phyloP scores from a whole-genome alignment of 1,139 yeast genomes.

The Candida sanyaensis region DNA sequence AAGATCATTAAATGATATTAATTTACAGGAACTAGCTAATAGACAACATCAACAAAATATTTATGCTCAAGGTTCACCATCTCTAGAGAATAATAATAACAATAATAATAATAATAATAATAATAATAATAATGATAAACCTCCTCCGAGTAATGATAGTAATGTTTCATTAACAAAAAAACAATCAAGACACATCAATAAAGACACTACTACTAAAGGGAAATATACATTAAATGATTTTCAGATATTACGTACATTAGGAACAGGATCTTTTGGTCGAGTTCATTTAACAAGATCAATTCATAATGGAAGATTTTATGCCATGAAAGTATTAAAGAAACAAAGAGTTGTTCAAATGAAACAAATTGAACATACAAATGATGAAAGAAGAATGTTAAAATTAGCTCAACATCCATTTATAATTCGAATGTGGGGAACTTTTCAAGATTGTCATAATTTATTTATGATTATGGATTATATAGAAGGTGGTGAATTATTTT shows the following conservation, averaged over 20 bases:
- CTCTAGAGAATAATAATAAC: constrained; percentile 12
- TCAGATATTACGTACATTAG: constrained; percentile 86
- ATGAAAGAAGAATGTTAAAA: constrained; percentile 90
- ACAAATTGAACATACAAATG: constrained; percentile 96
- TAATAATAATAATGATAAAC: constrained; percentile 1
- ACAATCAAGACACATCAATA: constrained; percentile 21
- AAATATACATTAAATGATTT: constrained; percentile 85
- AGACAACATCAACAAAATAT: constrained; percentile 20
- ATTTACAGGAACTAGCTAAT: constrained; percentile 18
- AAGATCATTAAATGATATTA: constrained; percentile 19
- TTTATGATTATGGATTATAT: constrained; percentile 98
- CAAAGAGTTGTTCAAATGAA: constrained; percentile 91
- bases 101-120: no score
- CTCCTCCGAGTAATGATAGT: background rate
- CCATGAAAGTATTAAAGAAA: constrained; percentile 88
- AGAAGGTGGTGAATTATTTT: constrained; percentile 94
- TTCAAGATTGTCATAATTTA: constrained; percentile 82
- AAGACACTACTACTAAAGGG: constrained; percentile 70
- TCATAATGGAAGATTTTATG: constrained; percentile 91
- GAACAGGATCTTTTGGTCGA: constrained; percentile 96
- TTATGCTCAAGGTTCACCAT: constrained; percentile 15
- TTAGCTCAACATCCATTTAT: constrained; percentile 91
- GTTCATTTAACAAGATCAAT: constrained; percentile 90
- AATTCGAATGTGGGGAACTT: constrained; percentile 97
- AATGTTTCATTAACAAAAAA: constrained; percentile 9